Evolutionary conservation across 148 eudicot genomes (phyloP), one percentile per base, ranked within the genome.

Genomic region (Silene latifolia): DNA sequence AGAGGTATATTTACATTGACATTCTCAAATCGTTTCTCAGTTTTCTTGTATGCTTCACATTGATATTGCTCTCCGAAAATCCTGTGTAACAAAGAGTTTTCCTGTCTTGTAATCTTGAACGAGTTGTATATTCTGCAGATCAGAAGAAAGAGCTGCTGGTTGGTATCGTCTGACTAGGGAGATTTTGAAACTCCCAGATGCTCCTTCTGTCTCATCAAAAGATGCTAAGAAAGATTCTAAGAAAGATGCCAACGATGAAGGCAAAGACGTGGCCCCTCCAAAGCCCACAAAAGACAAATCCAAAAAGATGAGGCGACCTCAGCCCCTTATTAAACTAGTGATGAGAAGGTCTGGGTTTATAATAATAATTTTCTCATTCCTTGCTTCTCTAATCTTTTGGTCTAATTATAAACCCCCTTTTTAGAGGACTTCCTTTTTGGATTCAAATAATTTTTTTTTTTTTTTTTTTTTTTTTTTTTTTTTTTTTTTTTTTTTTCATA

Each of bases 151-250:
- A 79, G 99, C 99, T 85, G 88, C 86, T 71, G 99, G 99, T 56
- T 95, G 99, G 99, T 95, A 95, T 83, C 92, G 97, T 51, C 77
- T 95, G 67, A 92, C 96, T 69, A 81, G 97, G 83, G 99, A 95
- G 84, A 90, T 95, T 64, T 86, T 95, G 80, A 95, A 95, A 82
- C 80, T 92, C 74, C 99, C 99, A 74, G 99, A 95, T 80, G 91
- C 94, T 72, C 93, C 98, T 56, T 90, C 97, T 69, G 78, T 84
- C 21, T 82, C 85, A 19, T 85, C 89, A 72, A 80, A 80, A 78
- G 80, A 78, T 62, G 80, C 80, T 48, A 77, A 64, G 44, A 78
- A 78, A 72, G 83, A 80, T 72, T 59, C 80, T 29, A 79, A 79
- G 70, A 93, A 88, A 78, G 98, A 84, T 74, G 56, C 83, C n/a